A percentile compares a stretch with the other conserved stretches of the same genome.
Evolutionary conservation across 2,329 filamentous ascomycete genomes (phyloP).

Genomic region (Didymella glomerata): DNA sequence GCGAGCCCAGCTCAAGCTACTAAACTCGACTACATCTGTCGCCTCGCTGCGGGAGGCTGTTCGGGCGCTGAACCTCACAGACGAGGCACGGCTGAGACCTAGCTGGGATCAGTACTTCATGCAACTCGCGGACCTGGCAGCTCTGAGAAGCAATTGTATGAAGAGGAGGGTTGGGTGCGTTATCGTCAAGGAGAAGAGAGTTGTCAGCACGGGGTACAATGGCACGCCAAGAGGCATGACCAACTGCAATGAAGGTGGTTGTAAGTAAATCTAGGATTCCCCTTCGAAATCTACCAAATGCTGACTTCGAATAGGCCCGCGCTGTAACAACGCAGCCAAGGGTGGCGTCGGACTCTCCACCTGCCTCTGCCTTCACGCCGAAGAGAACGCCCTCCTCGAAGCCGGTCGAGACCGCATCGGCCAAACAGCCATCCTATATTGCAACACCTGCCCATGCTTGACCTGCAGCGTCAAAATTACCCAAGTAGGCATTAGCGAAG

Average conservation of each 20-base stretch:
- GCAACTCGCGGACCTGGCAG: conserved; percentile 90
- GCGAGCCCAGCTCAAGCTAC: conserved; percentile 80
- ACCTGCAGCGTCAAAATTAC: conserved; percentile 99
- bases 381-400: conserved; percentile 96
- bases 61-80: conserved; percentile 75
- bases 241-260: conserved; percentile 95
- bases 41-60: conserved; percentile 77
- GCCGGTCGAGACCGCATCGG: conserved; percentile 90
- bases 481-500: conserved; percentile 93
- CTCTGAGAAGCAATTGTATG: conserved; percentile 96
- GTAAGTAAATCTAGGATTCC: conserved; percentile 52
- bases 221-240: conserved; percentile 88
- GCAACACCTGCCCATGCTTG: conserved; percentile 94
- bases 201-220: conserved; percentile 96
- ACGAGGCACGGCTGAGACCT: conserved; percentile 81
- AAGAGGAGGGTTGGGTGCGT: conserved; percentile 96
- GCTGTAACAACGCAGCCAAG: conserved; percentile 80
- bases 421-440: conserved; percentile 85
- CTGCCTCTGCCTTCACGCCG: conserved; percentile 95
- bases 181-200: conserved; percentile 82
- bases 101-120: conserved; percentile 99
- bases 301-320: conserved; percentile 54
- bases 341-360: conserved; percentile 80
- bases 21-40: conserved; percentile 82
- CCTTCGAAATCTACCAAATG: not conserved